Percentiles rank a stretch among this genome's conserved stretches.
phyloP scores from a whole-genome alignment of 2,329 filamentous ascomycete species.

The Fusarium denticulatum region DNA sequence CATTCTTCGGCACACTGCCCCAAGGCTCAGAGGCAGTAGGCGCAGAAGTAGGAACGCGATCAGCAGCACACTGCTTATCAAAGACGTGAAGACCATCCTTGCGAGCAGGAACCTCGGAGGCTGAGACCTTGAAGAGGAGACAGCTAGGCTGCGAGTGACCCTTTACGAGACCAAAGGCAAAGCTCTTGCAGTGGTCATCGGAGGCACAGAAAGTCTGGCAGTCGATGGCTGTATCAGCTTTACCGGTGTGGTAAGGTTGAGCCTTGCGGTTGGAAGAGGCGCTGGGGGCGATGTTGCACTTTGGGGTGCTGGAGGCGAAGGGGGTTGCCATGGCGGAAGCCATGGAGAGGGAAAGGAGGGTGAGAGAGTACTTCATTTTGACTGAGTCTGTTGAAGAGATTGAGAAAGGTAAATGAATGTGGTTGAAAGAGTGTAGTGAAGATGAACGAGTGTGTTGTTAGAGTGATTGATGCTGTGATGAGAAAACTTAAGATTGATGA shows the following conservation, averaged over 20 bases:
- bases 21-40: conserved; percentile 6
- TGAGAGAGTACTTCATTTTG: conserved; percentile 14
- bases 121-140: neutral
- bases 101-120: neutral
- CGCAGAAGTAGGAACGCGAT: neutral
- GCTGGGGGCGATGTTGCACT: neutral
- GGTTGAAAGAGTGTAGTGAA: neutral
- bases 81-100: conserved; percentile 9
- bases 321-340: neutral
- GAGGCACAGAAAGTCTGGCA: conserved; percentile 6
- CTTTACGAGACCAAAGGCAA: conserved; percentile 4
- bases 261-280: neutral
- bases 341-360: conserved; percentile 1
- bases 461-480: neutral
- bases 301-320: neutral
- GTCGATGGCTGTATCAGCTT: conserved; percentile 2
- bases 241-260: neutral
- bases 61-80: neutral
- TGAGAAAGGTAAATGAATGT: neutral
- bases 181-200: neutral
- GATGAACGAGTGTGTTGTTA: neutral
- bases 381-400: neutral
- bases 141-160: neutral
- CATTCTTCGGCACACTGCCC: neutral
- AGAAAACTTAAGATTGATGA: neutral